Evolutionary conservation across 2,329 filamentous ascomycete genomes (phyloP).

Genomic region (Fusarium sulawesiense): DNA sequence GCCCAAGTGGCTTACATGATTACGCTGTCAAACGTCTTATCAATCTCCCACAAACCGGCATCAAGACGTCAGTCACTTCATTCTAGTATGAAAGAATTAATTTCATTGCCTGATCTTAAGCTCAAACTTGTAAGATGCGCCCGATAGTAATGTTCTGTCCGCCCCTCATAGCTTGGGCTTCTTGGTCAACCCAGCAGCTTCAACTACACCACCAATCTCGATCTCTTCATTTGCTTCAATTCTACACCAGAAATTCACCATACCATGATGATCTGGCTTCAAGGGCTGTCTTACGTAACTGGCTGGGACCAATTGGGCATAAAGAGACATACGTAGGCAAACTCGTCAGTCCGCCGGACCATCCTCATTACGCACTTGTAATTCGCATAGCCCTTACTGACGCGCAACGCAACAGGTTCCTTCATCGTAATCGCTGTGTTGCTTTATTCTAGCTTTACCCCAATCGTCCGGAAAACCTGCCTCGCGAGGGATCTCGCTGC

Average conservation of each 20-base stretch:
- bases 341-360: background rate
- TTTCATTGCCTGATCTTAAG: rapidly evolving
- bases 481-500: rapidly evolving
- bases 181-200: background rate
- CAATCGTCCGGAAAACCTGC: too few relatives aligned
- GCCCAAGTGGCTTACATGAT: background rate
- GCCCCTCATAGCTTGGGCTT: too few relatives aligned
- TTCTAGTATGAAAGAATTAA: background rate
- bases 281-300: rapidly evolving
- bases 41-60: background rate
- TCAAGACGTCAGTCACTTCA: background rate
- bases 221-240: background rate
- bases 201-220: background rate
- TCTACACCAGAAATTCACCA: rapidly evolving
- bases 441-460: background rate
- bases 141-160: background rate
- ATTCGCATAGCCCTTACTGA: background rate
- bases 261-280: rapidly evolving
- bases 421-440: background rate
- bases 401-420: background rate
- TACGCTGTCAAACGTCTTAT: background rate
- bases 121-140: background rate
- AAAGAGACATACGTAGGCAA: background rate
- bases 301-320: too few relatives aligned
- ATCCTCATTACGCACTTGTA: background rate